Percentiles rank a stretch among this genome's conserved stretches.
These are phyloP conservation scores for Cystobasidium onofrii DNA, from an alignment of 768 basidiomycete genomes.

Conservation along the genomic window DNA sequence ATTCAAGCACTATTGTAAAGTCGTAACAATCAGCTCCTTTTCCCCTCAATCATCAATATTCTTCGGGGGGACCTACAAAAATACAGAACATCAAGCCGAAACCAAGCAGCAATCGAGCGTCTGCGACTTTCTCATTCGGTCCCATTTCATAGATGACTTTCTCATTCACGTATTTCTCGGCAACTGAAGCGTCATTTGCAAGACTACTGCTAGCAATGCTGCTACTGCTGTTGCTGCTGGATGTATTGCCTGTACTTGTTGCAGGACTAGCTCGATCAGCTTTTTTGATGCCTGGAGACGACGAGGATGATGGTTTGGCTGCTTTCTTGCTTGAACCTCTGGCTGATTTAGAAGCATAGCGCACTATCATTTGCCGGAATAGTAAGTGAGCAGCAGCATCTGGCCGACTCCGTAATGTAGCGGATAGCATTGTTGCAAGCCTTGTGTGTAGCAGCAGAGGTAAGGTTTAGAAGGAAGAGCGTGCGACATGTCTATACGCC, in stretches of 20 bases:
- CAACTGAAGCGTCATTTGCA: neutral
- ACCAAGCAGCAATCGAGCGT: neutral
- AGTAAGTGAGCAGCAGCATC: neutral
- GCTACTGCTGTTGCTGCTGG: neutral
- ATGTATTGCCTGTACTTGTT: neutral
- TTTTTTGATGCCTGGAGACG: neutral
- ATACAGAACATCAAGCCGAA: constrained; percentile 10
- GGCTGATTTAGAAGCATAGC: neutral
- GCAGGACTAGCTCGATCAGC: neutral
- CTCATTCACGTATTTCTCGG: neutral
- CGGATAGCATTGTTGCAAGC: neutral
- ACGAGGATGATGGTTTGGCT: neutral
- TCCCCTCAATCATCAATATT: too few species aligned
- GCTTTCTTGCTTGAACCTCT: neutral
- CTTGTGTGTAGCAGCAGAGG: neutral
- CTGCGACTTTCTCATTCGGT: neutral
- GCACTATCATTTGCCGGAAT: neutral
- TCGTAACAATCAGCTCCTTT: neutral
- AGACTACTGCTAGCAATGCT: neutral
- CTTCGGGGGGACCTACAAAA: neutral
- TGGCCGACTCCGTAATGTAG: neutral
- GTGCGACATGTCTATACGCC: neutral
- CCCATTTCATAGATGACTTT: neutral
- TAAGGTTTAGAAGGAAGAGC: neutral
- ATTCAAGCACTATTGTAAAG: constrained; percentile 1